phyloP scores from a whole-genome alignment of 2,329 filamentous ascomycete species.

The Colletotrichum orbiculare region DNA sequence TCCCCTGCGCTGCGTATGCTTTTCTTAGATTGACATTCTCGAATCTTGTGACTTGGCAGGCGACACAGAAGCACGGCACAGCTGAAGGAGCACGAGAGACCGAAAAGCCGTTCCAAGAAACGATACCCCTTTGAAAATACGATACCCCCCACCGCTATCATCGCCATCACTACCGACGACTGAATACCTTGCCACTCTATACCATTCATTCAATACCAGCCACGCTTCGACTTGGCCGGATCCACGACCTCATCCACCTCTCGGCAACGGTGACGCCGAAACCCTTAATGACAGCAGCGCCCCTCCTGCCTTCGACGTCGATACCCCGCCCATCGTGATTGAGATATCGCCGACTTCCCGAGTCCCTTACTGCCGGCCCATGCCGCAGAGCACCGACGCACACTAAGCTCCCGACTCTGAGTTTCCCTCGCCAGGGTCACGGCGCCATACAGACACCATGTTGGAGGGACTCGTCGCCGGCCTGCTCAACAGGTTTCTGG shows the following conservation, averaged over 20 bases:
- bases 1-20: no score
- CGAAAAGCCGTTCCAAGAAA: neutral
- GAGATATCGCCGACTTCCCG: slow-evolving; percentile 4
- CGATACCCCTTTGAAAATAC: slow-evolving; percentile 9
- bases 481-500: slow-evolving; percentile 98
- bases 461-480: slow-evolving; percentile 97
- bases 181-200: no score
- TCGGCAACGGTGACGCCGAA: neutral
- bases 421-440: slow-evolving; percentile 72
- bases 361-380: slow-evolving; percentile 29
- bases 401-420: slow-evolving; percentile 19
- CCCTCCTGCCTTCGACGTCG: neutral
- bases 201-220: neutral
- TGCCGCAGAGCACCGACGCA: slow-evolving; percentile 16
- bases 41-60: slow-evolving; percentile 2
- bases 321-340: slow-evolving; percentile 7
- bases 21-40: slow-evolving; percentile 1
- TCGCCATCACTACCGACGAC: no score
- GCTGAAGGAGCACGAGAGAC: no score
- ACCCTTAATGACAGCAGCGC: slow-evolving; percentile 14
- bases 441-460: slow-evolving; percentile 76
- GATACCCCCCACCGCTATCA: no score
- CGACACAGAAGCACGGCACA: slow-evolving; percentile 8
- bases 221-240: neutral
- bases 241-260: slow-evolving; percentile 7